These are phyloP conservation scores for Pseudogymnoascus sp. DNA, from an alignment of 2,329 filamentous ascomycete genomes.

Conservation along the genomic window DNA sequence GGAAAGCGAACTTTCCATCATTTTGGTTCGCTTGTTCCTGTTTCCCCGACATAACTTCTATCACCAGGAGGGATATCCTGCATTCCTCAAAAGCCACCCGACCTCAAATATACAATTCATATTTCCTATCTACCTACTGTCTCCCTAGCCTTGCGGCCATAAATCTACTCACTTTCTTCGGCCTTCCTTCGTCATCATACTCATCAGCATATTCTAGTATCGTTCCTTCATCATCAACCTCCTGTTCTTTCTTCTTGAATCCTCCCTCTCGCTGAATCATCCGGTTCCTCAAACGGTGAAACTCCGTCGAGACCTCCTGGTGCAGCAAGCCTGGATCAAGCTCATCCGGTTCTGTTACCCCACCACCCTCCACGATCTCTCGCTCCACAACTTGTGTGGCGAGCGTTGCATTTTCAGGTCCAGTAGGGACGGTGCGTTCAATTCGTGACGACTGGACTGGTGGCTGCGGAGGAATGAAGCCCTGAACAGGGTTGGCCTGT, in stretches of 20 bases:
- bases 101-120: conserved; percentile 15
- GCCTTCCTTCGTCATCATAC: conserved; percentile 49
- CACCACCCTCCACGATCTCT: conserved; percentile 29
- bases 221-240: background rate
- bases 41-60: background rate
- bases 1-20: conserved; percentile 32
- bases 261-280: conserved; percentile 78
- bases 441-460: conserved; percentile 13
- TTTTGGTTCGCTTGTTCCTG: conserved; percentile 6
- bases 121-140: conserved; percentile 30
- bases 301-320: conserved; percentile 72
- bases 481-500: conserved; percentile 13
- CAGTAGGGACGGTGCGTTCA: conserved; percentile 22
- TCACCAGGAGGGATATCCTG: background rate
- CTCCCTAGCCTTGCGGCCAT: conserved; percentile 58
- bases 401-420: conserved; percentile 41
- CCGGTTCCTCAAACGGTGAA: conserved; percentile 71
- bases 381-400: conserved; percentile 52
- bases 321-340: conserved; percentile 65
- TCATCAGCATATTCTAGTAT: conserved; percentile 4
- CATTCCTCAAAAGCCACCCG: background rate
- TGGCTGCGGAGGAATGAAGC: conserved; percentile 21
- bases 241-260: conserved; percentile 52
- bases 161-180: conserved; percentile 61
- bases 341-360: conserved; percentile 46